Percentiles rank a stretch among this genome's conserved stretches.
These are phyloP conservation scores for Iris pallida DNA, from an alignment of 116 monocot species.

Conservation along the genomic window DNA sequence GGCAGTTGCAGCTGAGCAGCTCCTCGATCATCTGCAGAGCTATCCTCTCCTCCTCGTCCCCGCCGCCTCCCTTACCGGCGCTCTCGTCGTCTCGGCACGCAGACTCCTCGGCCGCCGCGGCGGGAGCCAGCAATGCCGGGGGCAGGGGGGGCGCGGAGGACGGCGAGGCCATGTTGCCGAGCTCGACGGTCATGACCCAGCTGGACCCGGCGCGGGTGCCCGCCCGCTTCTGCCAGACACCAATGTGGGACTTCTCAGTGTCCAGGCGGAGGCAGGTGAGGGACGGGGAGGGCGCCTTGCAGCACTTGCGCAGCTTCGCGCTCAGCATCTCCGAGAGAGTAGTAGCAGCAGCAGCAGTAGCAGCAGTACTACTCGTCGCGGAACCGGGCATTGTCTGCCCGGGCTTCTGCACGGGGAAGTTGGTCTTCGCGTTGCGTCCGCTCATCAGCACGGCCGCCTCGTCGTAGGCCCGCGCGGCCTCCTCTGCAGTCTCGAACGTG, in stretches of 20 bases:
- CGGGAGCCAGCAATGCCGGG: background rate
- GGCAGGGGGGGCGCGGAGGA: background rate
- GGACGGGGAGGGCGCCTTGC: slow-evolving; percentile 84
- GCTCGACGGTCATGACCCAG: slow-evolving; percentile 94
- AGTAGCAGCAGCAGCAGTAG: slow-evolving; percentile 2
- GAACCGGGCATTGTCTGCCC: background rate
- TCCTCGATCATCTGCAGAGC: slow-evolving; percentile 98
- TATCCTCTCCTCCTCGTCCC: slow-evolving; percentile 75
- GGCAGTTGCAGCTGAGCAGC: slow-evolving; percentile 57
- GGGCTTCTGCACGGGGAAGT: slow-evolving; percentile 59
- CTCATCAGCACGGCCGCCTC: slow-evolving; percentile 96
- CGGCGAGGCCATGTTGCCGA: slow-evolving; percentile 30
- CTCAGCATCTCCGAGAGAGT: slow-evolving; percentile 69
- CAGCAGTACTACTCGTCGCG: background rate
- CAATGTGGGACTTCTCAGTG: slow-evolving; percentile 89
- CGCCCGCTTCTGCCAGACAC: slow-evolving; percentile 96
- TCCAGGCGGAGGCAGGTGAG: slow-evolving; percentile 96
- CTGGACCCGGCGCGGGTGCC: slow-evolving; percentile 70
- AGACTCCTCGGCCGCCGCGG: background rate
- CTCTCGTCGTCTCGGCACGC: background rate
- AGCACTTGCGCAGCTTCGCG: slow-evolving; percentile 77
- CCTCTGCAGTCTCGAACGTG: slow-evolving; percentile 96
- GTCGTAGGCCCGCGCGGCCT: slow-evolving; percentile 91
- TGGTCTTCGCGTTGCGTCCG: slow-evolving; percentile 97
- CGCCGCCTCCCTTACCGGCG: slow-evolving; percentile 12